Evolutionary conservation across 2,329 filamentous ascomycete genomes (phyloP).

Genomic region (Ceratocystis eucalypticola): DNA sequence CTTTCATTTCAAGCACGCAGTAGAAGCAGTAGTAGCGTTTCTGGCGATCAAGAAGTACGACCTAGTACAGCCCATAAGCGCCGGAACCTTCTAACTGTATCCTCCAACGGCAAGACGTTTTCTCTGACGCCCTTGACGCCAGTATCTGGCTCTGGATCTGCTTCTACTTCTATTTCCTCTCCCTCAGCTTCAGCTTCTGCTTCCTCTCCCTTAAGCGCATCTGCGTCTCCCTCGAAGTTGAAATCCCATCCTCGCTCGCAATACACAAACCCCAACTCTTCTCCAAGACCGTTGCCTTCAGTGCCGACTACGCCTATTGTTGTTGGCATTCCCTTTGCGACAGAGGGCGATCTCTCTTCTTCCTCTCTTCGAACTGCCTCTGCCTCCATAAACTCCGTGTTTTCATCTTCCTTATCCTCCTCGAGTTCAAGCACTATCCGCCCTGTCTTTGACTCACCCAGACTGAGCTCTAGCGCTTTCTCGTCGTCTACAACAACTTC

Average conservation of each 20-base stretch:
- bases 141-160: conserved; percentile 20
- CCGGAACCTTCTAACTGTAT: conserved; percentile 36
- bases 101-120: conserved; percentile 44
- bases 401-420: conserved; percentile 17
- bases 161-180: conserved; percentile 13
- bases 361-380: conserved; percentile 17
- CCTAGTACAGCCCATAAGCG: conserved; percentile 21
- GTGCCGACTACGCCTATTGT: conserved; percentile 13
- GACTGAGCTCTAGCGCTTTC: conserved; percentile 17
- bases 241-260: conserved; percentile 5
- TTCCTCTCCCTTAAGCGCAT: conserved; percentile 20
- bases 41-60: conserved; percentile 8
- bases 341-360: background rate
- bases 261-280: conserved; percentile 14
- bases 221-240: conserved; percentile 11
- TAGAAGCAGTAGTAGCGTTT: background rate
- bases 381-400: conserved; percentile 16
- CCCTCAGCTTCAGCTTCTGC: conserved; percentile 18
- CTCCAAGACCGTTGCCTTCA: conserved; percentile 13
- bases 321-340: conserved; percentile 10
- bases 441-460: conserved; percentile 16
- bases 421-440: conserved; percentile 18
- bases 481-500: conserved; percentile 13
- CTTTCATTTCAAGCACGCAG: background rate
- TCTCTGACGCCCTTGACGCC: conserved; percentile 32